A percentile compares a stretch with the other conserved stretches of the same genome.
These are phyloP conservation scores for Xylogone sp. DNA, from an alignment of 2,329 filamentous ascomycete species.

Conservation along the genomic window DNA sequence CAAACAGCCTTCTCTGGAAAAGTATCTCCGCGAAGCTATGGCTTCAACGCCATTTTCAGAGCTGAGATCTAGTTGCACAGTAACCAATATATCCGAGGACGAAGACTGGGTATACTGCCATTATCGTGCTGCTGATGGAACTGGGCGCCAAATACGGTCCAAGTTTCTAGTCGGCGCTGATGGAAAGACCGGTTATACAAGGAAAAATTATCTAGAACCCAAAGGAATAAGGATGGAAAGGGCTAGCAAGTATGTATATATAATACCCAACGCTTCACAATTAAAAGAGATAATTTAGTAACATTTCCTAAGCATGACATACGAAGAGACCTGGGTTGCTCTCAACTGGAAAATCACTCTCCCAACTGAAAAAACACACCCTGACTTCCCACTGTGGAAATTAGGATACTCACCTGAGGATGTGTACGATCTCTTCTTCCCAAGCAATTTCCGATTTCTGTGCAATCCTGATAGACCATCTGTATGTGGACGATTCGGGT, in stretches of 20 bases:
- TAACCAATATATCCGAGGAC: conserved; percentile 1
- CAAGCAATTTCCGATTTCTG: conserved; percentile 26
- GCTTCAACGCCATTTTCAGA: background rate
- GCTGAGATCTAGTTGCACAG: background rate
- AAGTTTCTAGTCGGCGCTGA: conserved; percentile 24
- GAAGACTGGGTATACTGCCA: conserved; percentile 2
- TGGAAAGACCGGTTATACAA: conserved; percentile 28
- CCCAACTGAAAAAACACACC: conserved; percentile 42
- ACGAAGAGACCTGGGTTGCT: conserved; percentile 42
- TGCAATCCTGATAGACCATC: conserved; percentile 22
- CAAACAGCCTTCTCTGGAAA: conserved; percentile 23
- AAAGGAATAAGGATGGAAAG: conserved; percentile 15
- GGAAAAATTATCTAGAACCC: conserved; percentile 27
- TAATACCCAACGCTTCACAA: conserved; percentile 11
- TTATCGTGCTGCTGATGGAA: background rate
- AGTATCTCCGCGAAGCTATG: conserved; percentile 1
- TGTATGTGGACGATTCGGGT: conserved; percentile 27
- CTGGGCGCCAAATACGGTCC: conserved; percentile 6
- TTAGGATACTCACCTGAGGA: conserved; percentile 40
- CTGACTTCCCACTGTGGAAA: conserved; percentile 43
- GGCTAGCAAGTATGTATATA: background rate
- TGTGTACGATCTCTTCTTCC: conserved; percentile 46
- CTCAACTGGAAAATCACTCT: conserved; percentile 39
- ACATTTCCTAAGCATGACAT: conserved; percentile 5
- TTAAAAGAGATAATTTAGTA: conserved; percentile 1